Evolutionary conservation across 306 rosid genomes (phyloP), one percentile per base, ranked within the genome.

Genomic region (Senna tora): DNA sequence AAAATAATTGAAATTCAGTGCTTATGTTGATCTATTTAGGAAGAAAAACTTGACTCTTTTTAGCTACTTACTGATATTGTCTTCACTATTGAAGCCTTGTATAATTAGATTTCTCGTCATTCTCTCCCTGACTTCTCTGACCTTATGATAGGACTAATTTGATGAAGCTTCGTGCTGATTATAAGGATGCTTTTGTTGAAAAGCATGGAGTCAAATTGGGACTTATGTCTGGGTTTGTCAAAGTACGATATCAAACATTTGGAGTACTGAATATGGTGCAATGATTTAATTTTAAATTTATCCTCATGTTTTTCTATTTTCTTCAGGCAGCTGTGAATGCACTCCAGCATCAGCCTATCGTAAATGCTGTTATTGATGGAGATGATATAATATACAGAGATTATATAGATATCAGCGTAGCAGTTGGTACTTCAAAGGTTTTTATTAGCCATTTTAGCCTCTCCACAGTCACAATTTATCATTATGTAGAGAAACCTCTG

Each of bases 131-230:
- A 72, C 69, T 82, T 63, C 36, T 82, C 72, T 84, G 74, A 73
- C 73, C 68, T 80, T 65, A 53, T 79, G 51, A 63, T 38, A 91
- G 97, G 97, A 86, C 94, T 66, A 91, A 88, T 77, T 82, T 91
- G 87, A 91, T 91, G 97, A 91, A 86, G 81, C 97, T 91, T 47
- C 90, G 94, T 78, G 81, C 97, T 80, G 97, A 91, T 76, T 88
- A 83, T 78, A 91, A 91, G 81, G 97, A 91, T 81, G 88, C 90
- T 65, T 91, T 91, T 83, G 94, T 81, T 66, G 94, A 91, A 67
- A 91, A 88, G 80, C 95, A 88, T 41, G 92, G 94, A 72, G 94
- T 91, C 83, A 88, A 91, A 78, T 78, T 88, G 81, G 97, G 97
- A 54, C 87, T 91, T 52, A 91, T 91, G 94, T 91, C 97, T 0